Base-by-base conservation (phyloP, 768 basidiomycete species). In the Jaapia argillacea region DNA sequence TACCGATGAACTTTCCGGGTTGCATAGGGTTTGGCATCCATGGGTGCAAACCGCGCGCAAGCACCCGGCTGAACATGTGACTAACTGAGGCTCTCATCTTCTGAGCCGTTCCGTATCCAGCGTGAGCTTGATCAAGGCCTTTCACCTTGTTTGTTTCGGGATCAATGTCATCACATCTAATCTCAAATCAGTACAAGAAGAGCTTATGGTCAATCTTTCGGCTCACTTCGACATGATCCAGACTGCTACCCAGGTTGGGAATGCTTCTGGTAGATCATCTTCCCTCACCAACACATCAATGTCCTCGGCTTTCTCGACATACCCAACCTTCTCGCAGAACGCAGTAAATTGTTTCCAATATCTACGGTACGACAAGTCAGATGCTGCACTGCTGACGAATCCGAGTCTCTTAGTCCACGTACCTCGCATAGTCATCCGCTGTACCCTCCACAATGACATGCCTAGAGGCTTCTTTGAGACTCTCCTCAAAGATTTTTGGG, bases 81-180 rank as follows among this genome's bases (percentile, higher is more conserved):
- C 48, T 57, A 18, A 57, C 41, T 0, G 56, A 48, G 0, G 56
- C 54, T 0, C 54, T 45, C 52, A 57, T 52, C 36, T 57, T 56
- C 47, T 55, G 46, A 2, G 51, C 52, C 5, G 36, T 24, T 2
- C 25, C 42, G 35, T 48, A 54, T 33, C 10, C 16, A 10, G 28
- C 28, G 16, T 16, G 28, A 10, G 28, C 10, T 33, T 10, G 10
- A 16, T 16, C 16, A 10, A 16, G 28, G 16, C 16, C 28, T 16
- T 33, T 36, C 14, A 7, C 28, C 33, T 43, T 41, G n/a, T 45
- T 46, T 45, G 46, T 52, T 4, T 4, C 16, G 18, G 40, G 16
- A 18, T 46, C 31, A 16, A 25, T 22, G 23, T 37, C 18, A 12
- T 39, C 37, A 26, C 43, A 33, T 10, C 28, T 33, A 33, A 10